A percentile compares a stretch with the other conserved stretches of the same genome.
Conservation (phyloP, 768 basidiomycete species). For the Pleurotus giganteus region DNA sequence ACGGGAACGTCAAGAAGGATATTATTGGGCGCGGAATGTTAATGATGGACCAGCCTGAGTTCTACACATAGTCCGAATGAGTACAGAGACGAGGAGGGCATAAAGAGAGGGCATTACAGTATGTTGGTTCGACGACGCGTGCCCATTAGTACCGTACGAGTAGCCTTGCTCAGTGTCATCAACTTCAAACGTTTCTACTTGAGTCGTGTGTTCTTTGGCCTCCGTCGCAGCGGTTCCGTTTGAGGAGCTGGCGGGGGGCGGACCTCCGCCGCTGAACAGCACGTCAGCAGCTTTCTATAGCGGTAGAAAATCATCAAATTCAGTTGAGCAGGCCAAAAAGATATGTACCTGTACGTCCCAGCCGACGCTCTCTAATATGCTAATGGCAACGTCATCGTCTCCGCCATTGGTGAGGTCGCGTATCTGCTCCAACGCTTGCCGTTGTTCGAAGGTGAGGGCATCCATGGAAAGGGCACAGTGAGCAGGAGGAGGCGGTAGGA, state of each 20-base stretch:
- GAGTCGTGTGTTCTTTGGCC: background rate
- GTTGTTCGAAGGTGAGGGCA: constrained; percentile 19
- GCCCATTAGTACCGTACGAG: constrained; percentile 13
- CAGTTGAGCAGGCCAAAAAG: background rate
- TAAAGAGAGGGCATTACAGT: constrained; percentile 15
- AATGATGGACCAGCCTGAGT: constrained; percentile 19
- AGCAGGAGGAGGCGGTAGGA: background rate
- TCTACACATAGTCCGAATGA: constrained; percentile 11
- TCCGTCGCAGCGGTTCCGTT: constrained; percentile 11
- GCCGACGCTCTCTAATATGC: constrained; percentile 56
- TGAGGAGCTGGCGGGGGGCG: constrained; percentile 13
- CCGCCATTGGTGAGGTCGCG: constrained; percentile 57
- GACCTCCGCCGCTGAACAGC: constrained; percentile 36
- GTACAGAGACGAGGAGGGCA: constrained; percentile 15
- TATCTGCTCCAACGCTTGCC: constrained; percentile 41
- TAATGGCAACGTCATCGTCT: constrained; percentile 61
- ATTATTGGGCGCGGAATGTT: constrained; percentile 37
- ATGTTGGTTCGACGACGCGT: constrained; percentile 1
- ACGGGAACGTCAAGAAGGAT: constrained; percentile 54
- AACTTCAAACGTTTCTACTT: constrained; percentile 42
- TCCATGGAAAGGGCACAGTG: background rate
- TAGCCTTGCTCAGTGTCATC: constrained; percentile 47
- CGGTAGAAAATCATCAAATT: background rate
- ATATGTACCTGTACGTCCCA: constrained; percentile 69
- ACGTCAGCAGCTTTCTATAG: constrained; percentile 57